Conservation (phyloP, 768 basidiomycete genomes). For the Pleurotus salmoneostramineus region DNA sequence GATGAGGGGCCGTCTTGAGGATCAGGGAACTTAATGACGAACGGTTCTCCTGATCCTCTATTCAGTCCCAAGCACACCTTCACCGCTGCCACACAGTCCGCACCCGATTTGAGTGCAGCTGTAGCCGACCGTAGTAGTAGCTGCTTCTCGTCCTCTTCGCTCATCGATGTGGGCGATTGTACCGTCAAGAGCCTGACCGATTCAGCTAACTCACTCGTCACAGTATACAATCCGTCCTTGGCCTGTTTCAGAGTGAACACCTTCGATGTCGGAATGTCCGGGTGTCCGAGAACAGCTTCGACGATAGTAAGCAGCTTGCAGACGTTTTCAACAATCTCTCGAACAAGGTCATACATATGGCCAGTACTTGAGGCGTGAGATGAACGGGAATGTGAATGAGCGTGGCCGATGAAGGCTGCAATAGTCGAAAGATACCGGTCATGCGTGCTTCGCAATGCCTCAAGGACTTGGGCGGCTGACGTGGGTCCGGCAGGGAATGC, state of each 20-base stretch:
- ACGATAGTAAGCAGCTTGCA: constrained; percentile 89
- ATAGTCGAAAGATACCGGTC: constrained; percentile 91
- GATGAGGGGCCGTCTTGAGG: constrained; percentile 42
- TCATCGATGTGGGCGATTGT: constrained; percentile 38
- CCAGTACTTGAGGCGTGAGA: constrained; percentile 94
- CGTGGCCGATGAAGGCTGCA: constrained; percentile 96
- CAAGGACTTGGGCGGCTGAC: constrained; percentile 63
- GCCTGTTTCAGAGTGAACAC: constrained; percentile 61
- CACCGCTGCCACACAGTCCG: constrained; percentile 84
- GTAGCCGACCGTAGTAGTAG: constrained; percentile 82
- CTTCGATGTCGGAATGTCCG: constrained; percentile 62
- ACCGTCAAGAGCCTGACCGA: constrained; percentile 76
- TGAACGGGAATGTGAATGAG: constrained; percentile 85
- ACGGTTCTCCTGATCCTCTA: constrained; percentile 58
- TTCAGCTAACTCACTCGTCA: constrained; percentile 84
- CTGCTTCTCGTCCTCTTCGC: constrained; percentile 82
- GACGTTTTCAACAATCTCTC: constrained; percentile 91
- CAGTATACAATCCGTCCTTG: constrained; percentile 80
- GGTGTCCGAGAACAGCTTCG: constrained; percentile 80
- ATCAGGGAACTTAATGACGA: constrained; percentile 61
- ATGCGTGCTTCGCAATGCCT: constrained; percentile 78
- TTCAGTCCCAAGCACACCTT: constrained; percentile 66
- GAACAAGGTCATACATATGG: constrained; percentile 91
- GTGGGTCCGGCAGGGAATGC: constrained; percentile 75
- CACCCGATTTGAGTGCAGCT: constrained; percentile 78